A percentile compares a stretch with the other conserved stretches of the same genome.
Evolutionary conservation across 2,329 filamentous ascomycete species (phyloP).

Genomic region (Zalaria sp.): DNA sequence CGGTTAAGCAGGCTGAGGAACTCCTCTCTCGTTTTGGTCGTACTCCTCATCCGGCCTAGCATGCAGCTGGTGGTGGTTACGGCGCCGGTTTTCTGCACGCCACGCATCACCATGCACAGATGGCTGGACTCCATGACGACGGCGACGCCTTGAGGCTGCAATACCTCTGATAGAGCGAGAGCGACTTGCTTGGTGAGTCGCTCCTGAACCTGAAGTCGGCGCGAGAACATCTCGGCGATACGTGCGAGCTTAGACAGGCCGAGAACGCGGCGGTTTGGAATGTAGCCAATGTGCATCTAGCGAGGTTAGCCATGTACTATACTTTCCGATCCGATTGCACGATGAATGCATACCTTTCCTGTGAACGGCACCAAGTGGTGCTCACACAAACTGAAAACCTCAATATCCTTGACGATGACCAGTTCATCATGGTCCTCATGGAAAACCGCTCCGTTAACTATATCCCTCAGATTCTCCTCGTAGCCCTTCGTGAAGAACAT

Average conservation of each 20-base stretch:
- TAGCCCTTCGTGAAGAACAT: slow-evolving; percentile 95
- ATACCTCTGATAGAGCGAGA: slow-evolving; percentile 79
- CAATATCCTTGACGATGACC: slow-evolving; percentile 96
- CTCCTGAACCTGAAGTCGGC: slow-evolving; percentile 89
- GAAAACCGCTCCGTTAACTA: slow-evolving; percentile 90
- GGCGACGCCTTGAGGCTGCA: slow-evolving; percentile 86
- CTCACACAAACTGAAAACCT: slow-evolving; percentile 88
- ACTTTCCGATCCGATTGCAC: neutral
- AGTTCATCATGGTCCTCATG: slow-evolving; percentile 94
- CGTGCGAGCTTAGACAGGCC: slow-evolving; percentile 91
- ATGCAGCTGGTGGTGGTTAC: slow-evolving; percentile 94
- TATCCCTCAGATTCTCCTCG: slow-evolving; percentile 80
- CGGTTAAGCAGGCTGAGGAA: slow-evolving; percentile 59
- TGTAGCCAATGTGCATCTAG: slow-evolving; percentile 98
- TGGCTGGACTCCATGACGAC: slow-evolving; percentile 97
- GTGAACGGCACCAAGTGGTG: slow-evolving; percentile 95
- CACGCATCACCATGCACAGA: slow-evolving; percentile 97
- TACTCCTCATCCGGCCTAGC: slow-evolving; percentile 85
- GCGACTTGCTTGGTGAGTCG: slow-evolving; percentile 92
- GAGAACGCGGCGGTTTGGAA: slow-evolving; percentile 79
- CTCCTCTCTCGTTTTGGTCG: slow-evolving; percentile 88
- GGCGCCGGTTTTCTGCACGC: slow-evolving; percentile 82
- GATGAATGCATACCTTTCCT: slow-evolving; percentile 53
- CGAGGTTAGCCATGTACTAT: neutral
- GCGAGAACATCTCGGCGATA: slow-evolving; percentile 93